A percentile compares a stretch with the other conserved stretches of the same genome.
Evolutionary conservation across 768 basidiomycete species (phyloP).

Genomic region (Suillus subluteus): DNA sequence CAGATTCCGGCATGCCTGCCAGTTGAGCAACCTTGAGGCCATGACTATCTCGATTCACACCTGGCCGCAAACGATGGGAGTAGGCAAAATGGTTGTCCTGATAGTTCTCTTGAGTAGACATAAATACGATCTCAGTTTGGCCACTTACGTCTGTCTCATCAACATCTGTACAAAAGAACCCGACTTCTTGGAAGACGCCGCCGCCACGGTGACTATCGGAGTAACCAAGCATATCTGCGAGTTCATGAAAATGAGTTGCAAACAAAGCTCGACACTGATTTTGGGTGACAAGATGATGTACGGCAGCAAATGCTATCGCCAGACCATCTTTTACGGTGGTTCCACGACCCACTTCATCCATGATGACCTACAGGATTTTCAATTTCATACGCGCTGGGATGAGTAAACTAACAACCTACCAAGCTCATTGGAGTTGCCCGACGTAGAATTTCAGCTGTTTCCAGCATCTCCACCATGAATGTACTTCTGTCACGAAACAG

Average conservation of each 20-base stretch:
- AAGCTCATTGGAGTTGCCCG: conserved; percentile 84
- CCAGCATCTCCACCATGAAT: conserved; percentile 98
- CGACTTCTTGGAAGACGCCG: conserved; percentile 61
- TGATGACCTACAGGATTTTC: conserved; percentile 72
- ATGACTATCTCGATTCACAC: conserved; percentile 90
- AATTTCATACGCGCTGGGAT: neutral
- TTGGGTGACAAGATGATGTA: conserved; percentile 75
- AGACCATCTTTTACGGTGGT: conserved; percentile 92
- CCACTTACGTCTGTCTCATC: conserved; percentile 71
- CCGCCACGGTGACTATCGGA: conserved; percentile 41
- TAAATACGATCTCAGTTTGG: neutral
- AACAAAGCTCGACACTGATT: conserved; percentile 87
- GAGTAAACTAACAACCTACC: conserved; percentile 45
- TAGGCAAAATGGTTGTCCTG: conserved; percentile 84
- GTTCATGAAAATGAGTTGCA: conserved; percentile 98
- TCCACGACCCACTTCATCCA: conserved; percentile 99
- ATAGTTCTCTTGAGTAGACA: neutral
- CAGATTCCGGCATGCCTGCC: conserved; percentile 77
- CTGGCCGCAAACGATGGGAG: conserved; percentile 77
- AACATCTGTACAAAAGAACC: conserved; percentile 90
- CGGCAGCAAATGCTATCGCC: conserved; percentile 90
- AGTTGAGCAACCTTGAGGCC: conserved; percentile 88
- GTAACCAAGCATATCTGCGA: conserved; percentile 82
- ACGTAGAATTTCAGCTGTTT: conserved; percentile 88
- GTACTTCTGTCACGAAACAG: conserved; percentile 92